These are phyloP conservation scores for Asterionellopsis glacialis DNA, from an alignment of 108 stramenopile species.

Conservation along the genomic window DNA sequence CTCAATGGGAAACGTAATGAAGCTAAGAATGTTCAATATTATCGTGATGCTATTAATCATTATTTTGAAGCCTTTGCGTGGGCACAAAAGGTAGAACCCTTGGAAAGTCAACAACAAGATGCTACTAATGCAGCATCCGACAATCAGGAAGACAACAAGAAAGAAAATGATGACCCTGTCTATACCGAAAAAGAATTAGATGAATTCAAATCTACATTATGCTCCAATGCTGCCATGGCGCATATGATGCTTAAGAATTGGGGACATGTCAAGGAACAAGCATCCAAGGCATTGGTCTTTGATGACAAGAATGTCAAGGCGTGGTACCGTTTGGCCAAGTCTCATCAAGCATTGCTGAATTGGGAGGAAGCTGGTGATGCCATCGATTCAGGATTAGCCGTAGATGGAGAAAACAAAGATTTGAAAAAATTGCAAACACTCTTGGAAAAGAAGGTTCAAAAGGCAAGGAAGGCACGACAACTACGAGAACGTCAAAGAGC, in stretches of 20 bases:
- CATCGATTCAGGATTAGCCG: constrained; percentile 65
- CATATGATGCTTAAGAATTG: constrained; percentile 85
- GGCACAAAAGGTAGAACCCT: constrained; percentile 71
- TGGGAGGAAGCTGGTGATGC: constrained; percentile 85
- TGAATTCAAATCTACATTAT: constrained; percentile 59
- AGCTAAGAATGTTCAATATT: constrained; percentile 79
- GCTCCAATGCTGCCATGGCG: constrained; percentile 73
- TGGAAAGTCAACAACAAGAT: constrained; percentile 15
- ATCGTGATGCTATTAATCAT: constrained; percentile 87
- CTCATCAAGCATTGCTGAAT: constrained; percentile 67
- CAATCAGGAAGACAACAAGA: constrained; percentile 9
- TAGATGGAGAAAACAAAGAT: constrained; percentile 65
- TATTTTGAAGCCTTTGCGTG: constrained; percentile 81
- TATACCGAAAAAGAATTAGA: constrained; percentile 72
- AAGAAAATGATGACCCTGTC: constrained; percentile 52
- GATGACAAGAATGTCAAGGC: constrained; percentile 79
- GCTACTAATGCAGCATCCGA: not conserved
- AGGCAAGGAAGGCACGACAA: constrained; percentile 66
- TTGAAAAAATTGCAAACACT: constrained; percentile 58
- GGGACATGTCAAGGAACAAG: constrained; percentile 75
- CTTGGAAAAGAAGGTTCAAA: constrained; percentile 48
- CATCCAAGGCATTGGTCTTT: constrained; percentile 57
- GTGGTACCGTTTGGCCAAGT: constrained; percentile 84
- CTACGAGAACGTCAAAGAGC: constrained; percentile 74
- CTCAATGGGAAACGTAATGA: constrained; percentile 73